A percentile compares a stretch with the other conserved stretches of the same genome.
Evolutionary conservation across 345 rosid genomes (phyloP).

Genomic region (Citrus unshiu): DNA sequence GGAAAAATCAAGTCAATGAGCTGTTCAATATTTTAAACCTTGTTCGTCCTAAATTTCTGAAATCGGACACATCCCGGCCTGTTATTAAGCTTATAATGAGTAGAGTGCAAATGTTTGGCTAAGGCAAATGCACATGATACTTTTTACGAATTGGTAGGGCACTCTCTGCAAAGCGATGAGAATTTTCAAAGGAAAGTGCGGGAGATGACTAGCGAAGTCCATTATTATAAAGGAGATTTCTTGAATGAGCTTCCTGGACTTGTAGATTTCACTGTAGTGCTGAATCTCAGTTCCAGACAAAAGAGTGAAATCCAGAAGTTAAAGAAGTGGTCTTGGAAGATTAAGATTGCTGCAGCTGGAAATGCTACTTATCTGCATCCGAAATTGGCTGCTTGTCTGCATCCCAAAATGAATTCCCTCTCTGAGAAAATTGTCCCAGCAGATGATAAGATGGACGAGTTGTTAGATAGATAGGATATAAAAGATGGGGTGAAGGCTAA

Average conservation of each 20-base stretch:
- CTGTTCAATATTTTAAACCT: constrained; percentile 81
- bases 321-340: constrained; percentile 36
- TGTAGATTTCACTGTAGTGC: constrained; percentile 66
- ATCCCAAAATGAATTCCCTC: constrained; percentile 45
- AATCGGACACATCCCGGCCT: constrained; percentile 38
- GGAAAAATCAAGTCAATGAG: constrained; percentile 82
- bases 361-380: constrained; percentile 75
- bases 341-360: constrained; percentile 61
- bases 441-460: constrained; percentile 49
- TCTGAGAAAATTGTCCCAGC: constrained; percentile 31
- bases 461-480: constrained; percentile 41
- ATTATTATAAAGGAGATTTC: constrained; percentile 88
- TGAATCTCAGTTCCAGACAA: constrained; percentile 59
- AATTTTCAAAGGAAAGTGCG: constrained; percentile 58
- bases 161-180: constrained; percentile 47
- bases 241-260: constrained; percentile 81
- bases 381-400: constrained; percentile 50
- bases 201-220: constrained; percentile 72
- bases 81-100: constrained; percentile 55
- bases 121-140: constrained; percentile 37
- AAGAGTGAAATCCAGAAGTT: constrained; percentile 43
- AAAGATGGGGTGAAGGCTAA: constrained; percentile 76
- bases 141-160: constrained; percentile 69
- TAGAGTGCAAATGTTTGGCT: constrained; percentile 46
- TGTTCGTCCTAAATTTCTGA: constrained; percentile 83